Percentiles rank a stretch among this genome's conserved stretches.
These are phyloP conservation scores for Tuber aestivum DNA, from an alignment of 495 filamentous ascomycete species.

Conservation along the genomic window DNA sequence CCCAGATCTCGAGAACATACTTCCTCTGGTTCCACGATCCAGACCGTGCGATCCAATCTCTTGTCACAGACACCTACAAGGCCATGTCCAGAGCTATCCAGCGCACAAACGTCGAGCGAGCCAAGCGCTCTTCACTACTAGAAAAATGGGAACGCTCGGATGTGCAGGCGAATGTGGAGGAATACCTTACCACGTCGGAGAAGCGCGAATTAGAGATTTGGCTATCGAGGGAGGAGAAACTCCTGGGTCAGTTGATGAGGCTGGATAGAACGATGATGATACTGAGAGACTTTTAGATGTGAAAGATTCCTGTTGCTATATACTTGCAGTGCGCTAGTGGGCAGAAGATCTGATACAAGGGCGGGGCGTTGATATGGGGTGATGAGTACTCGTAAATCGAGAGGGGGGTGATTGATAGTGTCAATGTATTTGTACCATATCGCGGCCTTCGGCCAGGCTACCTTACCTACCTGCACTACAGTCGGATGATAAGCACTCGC, in stretches of 20 bases:
- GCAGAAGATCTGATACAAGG: background rate
- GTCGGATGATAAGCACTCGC: background rate
- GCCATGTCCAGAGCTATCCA: slow-evolving; percentile 81
- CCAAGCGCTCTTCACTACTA: slow-evolving; percentile 60
- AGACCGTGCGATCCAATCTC: slow-evolving; percentile 57
- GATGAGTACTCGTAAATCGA: background rate
- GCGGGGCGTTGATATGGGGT: background rate
- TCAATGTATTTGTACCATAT: background rate
- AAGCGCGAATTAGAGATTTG: slow-evolving; percentile 61
- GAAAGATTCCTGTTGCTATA: background rate
- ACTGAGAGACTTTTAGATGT: slow-evolving; percentile 66
- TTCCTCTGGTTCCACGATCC: slow-evolving; percentile 87
- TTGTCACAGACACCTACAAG: slow-evolving; percentile 76
- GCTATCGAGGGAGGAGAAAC: slow-evolving; percentile 62
- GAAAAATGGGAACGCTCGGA: slow-evolving; percentile 74
- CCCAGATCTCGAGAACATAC: slow-evolving; percentile 69
- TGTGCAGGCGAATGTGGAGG: slow-evolving; percentile 71
- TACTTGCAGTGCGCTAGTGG: background rate
- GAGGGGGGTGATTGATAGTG: background rate
- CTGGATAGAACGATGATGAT: slow-evolving; percentile 79
- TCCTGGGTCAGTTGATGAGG: slow-evolving; percentile 68
- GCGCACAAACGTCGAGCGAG: slow-evolving; percentile 63
- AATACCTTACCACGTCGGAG: slow-evolving; percentile 64
- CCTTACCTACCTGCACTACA: background rate
- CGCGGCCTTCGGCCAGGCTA: background rate